A percentile compares a stretch with the other conserved stretches of the same genome.
phyloP scores from a whole-genome alignment of 768 basidiomycete genomes.

The Dioszegia crocea region DNA sequence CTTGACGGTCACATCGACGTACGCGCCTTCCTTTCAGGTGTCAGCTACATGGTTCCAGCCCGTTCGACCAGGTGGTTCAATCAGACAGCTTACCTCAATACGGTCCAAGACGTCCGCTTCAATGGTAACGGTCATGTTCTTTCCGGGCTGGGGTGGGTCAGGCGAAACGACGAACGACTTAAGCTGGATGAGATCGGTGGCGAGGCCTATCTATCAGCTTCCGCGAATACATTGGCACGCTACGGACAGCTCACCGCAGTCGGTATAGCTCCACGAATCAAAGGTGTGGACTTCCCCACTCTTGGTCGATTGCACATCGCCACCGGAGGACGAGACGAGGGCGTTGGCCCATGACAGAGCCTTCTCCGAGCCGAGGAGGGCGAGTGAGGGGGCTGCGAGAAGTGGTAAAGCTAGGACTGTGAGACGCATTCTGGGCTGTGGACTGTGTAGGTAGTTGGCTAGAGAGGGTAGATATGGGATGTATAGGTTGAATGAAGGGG shows the following conservation, averaged over 20 bases:
- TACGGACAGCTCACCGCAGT: slow-evolving; percentile 63
- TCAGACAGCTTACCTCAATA: slow-evolving; percentile 66
- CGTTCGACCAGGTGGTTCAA: too few relatives aligned
- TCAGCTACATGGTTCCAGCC: neutral
- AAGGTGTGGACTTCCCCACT: slow-evolving; percentile 49
- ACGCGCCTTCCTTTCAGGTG: slow-evolving; percentile 71
- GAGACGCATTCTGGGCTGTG: slow-evolving; percentile 20
- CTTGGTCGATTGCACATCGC: slow-evolving; percentile 20
- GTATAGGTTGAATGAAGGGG: neutral
- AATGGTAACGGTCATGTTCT: slow-evolving; percentile 81
- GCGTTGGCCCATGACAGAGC: slow-evolving; percentile 26
- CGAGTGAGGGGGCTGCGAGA: slow-evolving; percentile 26
- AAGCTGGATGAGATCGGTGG: slow-evolving; percentile 54
- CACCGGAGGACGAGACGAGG: slow-evolving; percentile 23
- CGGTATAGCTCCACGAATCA: slow-evolving; percentile 61
- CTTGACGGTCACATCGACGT: slow-evolving; percentile 84
- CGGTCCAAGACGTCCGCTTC: slow-evolving; percentile 58
- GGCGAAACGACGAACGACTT: slow-evolving; percentile 70
- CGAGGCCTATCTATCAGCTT: slow-evolving; percentile 22
- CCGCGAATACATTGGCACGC: neutral
- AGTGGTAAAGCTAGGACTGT: slow-evolving; percentile 24
- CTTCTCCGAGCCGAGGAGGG: slow-evolving; percentile 26
- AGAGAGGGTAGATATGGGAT: neutral
- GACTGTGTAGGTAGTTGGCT: neutral
- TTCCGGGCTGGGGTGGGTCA: slow-evolving; percentile 82